Conservation (phyloP, 73 alveolate species). For the Tetrahymena borealis region DNA sequence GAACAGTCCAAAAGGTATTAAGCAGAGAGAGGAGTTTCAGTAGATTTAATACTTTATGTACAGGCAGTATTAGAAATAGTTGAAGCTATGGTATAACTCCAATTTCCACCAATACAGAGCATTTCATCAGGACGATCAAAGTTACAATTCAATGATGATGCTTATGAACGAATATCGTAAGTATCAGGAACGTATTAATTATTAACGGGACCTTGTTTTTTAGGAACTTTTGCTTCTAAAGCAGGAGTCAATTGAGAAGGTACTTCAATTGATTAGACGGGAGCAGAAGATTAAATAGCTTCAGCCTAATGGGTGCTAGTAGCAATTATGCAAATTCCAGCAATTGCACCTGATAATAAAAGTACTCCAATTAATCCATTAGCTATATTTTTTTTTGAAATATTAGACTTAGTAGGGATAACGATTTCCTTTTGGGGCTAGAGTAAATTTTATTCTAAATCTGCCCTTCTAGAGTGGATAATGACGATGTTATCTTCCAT, state of each 20-base stretch:
- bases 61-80: not conserved
- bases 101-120: not conserved
- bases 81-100: not conserved
- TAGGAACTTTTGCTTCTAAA: not conserved
- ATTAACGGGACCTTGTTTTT: not conserved
- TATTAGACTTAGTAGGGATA: not conserved
- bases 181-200: not conserved
- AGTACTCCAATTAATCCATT: not conserved
- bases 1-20: not conserved
- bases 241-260: not conserved
- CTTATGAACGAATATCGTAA: not conserved
- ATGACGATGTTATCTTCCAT: not conserved
- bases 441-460: not conserved
- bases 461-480: not conserved
- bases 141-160: not conserved
- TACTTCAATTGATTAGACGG: not conserved
- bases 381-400: not conserved
- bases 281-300: not conserved
- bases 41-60: not conserved
- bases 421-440: not conserved
- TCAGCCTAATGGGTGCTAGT: not conserved
- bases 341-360: not conserved
- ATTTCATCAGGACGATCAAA: constrained; percentile 1
- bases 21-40: not conserved
- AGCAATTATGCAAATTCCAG: not conserved